These are phyloP conservation scores for Nectriaceae sp. DNA, from an alignment of 2,329 filamentous ascomycete genomes.

Conservation along the genomic window DNA sequence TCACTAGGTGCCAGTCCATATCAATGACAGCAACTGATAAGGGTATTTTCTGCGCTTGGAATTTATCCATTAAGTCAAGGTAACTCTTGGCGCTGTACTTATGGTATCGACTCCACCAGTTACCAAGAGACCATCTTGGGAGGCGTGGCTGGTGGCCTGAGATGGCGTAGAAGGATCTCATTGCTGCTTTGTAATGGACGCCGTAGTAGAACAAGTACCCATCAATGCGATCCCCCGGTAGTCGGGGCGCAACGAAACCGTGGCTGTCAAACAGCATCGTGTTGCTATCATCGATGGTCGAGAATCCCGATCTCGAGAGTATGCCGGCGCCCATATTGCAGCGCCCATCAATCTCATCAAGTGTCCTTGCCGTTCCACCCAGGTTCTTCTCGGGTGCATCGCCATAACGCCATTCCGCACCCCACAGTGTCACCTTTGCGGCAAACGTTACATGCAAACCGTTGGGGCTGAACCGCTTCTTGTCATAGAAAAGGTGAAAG, in stretches of 20 bases:
- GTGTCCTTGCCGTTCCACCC: slow-evolving; percentile 53
- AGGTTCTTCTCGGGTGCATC: slow-evolving; percentile 40
- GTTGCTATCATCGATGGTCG: slow-evolving; percentile 54
- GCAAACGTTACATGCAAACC: slow-evolving; percentile 50
- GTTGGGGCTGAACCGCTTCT: slow-evolving; percentile 52
- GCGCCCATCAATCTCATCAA: slow-evolving; percentile 55
- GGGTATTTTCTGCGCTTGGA: slow-evolving; percentile 52
- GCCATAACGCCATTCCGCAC: slow-evolving; percentile 46
- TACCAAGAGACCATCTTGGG: slow-evolving; percentile 60
- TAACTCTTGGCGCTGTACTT: slow-evolving; percentile 58
- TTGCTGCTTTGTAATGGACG: slow-evolving; percentile 54
- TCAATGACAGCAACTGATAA: slow-evolving; percentile 62
- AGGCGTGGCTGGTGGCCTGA: slow-evolving; percentile 58
- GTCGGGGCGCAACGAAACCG: slow-evolving; percentile 53
- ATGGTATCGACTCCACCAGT: slow-evolving; percentile 68
- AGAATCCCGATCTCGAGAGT: slow-evolving; percentile 51
- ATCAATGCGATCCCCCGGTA: slow-evolving; percentile 51
- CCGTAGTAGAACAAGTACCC: slow-evolving; percentile 63
- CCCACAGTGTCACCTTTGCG: slow-evolving; percentile 44
- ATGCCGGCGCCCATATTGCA: slow-evolving; percentile 52
- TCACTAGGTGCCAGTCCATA: slow-evolving; percentile 67
- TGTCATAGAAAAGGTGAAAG: slow-evolving; percentile 61
- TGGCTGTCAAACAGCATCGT: slow-evolving; percentile 58
- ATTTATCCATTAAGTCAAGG: slow-evolving; percentile 57
- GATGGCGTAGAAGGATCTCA: slow-evolving; percentile 55